Percentiles rank a stretch among this genome's conserved stretches.
phyloP scores from a whole-genome alignment of 352 stramenopile genomes.

The Globisporangium spinosum region DNA sequence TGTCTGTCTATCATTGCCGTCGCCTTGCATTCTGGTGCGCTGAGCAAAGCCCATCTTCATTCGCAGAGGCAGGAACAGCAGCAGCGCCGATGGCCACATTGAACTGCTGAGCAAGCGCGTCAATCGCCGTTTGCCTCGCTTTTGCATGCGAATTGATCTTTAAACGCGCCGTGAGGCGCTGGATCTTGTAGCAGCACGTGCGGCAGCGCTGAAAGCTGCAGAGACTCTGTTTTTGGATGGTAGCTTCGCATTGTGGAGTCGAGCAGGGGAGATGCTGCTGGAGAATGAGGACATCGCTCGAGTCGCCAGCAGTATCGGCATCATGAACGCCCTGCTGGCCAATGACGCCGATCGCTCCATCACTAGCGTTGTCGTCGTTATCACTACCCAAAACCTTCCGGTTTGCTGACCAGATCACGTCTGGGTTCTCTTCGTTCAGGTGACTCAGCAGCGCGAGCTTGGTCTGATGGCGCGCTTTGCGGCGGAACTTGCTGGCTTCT shows the following conservation, averaged over 20 bases:
- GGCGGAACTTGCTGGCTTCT: conserved; percentile 46
- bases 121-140: conserved; percentile 13
- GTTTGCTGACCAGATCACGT: conserved; percentile 60
- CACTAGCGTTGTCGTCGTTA: neutral
- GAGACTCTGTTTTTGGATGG: conserved; percentile 32
- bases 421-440: conserved; percentile 33
- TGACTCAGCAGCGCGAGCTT: conserved; percentile 50
- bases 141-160: conserved; percentile 15
- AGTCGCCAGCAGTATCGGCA: neutral
- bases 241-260: conserved; percentile 30
- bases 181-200: conserved; percentile 67
- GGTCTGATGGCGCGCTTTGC: conserved; percentile 54
- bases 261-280: conserved; percentile 25
- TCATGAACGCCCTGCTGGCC: neutral
- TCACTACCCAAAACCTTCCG: neutral
- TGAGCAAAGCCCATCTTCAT: conserved; percentile 20
- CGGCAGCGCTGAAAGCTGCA: conserved; percentile 53
- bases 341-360: neutral
- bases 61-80: neutral
- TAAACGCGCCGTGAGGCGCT: conserved; percentile 34
- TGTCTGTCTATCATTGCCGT: conserved; percentile 5
- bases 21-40: conserved; percentile 31
- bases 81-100: neutral
- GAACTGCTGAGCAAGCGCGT: conserved; percentile 4
- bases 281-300: conserved; percentile 9